Evolutionary conservation across 805 yeast species (phyloP).

Genomic region (Saccharomycopsis sp.): DNA sequence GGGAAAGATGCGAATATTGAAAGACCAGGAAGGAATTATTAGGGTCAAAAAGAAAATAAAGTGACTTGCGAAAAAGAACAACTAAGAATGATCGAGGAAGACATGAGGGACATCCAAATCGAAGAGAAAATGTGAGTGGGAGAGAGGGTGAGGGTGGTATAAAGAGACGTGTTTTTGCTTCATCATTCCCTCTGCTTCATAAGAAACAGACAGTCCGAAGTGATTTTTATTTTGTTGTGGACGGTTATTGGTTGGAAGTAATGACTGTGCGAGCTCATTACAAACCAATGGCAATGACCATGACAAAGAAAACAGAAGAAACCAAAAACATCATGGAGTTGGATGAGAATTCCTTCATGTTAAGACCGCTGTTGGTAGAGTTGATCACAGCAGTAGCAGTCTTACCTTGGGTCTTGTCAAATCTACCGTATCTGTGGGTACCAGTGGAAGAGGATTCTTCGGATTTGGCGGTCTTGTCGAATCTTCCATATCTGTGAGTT

Average conservation of each 20-base stretch:
- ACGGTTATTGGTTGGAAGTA: too few species aligned
- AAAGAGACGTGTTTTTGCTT: background rate
- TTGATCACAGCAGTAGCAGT: constrained; percentile 26
- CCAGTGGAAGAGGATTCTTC: constrained; percentile 34
- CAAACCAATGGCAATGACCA: constrained; percentile 3
- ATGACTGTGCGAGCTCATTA: background rate
- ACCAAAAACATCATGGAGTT: constrained; percentile 1
- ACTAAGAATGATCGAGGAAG: background rate
- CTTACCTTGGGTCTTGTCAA: constrained; percentile 38
- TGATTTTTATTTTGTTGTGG: too few species aligned
- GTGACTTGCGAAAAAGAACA: background rate
- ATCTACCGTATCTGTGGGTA: constrained; percentile 52
- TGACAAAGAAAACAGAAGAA: constrained; percentile 1
- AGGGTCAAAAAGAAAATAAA: background rate
- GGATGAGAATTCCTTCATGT: background rate
- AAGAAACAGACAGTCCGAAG: background rate
- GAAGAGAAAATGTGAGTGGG: background rate
- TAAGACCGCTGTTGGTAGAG: constrained; percentile 1
- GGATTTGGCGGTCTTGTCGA: constrained; percentile 40
- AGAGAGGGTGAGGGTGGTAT: background rate
- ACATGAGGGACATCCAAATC: background rate
- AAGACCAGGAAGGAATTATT: background rate
- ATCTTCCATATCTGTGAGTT: constrained; percentile 43
- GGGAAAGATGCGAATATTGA: too few species aligned
- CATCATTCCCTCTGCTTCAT: background rate